Evolutionary conservation across 768 basidiomycete genomes (phyloP), one percentile per base, ranked within the genome.

Genomic region (Mycena belliarum): DNA sequence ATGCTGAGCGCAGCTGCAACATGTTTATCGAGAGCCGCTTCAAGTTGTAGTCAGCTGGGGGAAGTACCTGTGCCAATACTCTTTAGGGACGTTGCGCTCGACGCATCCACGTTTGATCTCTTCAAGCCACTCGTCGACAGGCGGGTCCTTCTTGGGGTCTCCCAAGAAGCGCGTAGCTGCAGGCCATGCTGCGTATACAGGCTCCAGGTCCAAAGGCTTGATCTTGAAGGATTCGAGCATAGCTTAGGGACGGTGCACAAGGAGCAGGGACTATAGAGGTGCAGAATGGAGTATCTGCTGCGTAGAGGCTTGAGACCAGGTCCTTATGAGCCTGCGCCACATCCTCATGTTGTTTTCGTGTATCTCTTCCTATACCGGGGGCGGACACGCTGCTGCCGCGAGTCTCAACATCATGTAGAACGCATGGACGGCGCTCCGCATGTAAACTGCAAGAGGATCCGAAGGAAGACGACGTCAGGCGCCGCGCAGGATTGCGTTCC

Each of bases 191-290:
- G 79, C 81, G 64, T 78, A 82, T 61, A 89, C 68, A 23, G 89
- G 87, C 62, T 85, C 82, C 61, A 91, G 82, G 75, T 91, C 82
- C 67, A 85, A 90, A 20, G 86, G 82, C 65, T 90, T 90, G 68
- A 89, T 78, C 73, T 88, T 90, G 82, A 92, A 91, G 52, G 86
- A 87, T 67, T 85, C 84, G 29, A 91, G 81, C 78, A 91, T 83
- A 55, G 48, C 42, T 49, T 35, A 41, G 40, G 20, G 40, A 23
- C 40, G 21, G 40, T 21, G 14, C 20, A 12, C 40, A n/a, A n/a
- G 21, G 40, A 41, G 25, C 21, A n/a, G 41, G 26, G 52, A 44
- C 11, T 12, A 18, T 4, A 6, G 4, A 35, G 29, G 6, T 32
- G 29, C 14, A 14, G n/a, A n/a, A n/a, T n/a, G n/a, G n/a, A n/a